phyloP scores from a whole-genome alignment of 805 yeast genomes.

The Wickerhamiella vanderwaltii region DNA sequence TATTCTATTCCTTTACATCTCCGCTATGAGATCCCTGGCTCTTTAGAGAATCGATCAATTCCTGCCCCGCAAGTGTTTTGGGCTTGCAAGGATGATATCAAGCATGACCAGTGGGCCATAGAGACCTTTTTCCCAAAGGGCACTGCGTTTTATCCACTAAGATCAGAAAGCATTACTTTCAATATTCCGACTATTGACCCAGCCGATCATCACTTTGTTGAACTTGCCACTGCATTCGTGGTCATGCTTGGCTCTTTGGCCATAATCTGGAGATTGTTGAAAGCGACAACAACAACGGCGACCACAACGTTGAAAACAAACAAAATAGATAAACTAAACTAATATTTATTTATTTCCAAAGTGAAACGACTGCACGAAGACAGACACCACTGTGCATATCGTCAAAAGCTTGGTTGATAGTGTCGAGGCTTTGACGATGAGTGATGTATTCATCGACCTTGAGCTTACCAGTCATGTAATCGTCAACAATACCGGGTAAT shows the following conservation, averaged over 20 bases:
- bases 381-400: constrained; percentile 92
- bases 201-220: constrained; percentile 18
- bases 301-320: not conserved
- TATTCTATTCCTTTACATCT: constrained; percentile 38
- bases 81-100: constrained; percentile 38
- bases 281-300: not conserved
- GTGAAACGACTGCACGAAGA: constrained; percentile 65
- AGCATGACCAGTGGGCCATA: constrained; percentile 34
- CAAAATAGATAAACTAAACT: too few relatives aligned
- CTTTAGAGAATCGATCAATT: constrained; percentile 20
- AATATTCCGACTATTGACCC: constrained; percentile 35
- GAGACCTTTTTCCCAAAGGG: constrained; percentile 37
- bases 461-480: constrained; percentile 65
- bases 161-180: constrained; percentile 22
- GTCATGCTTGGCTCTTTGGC: constrained; percentile 6
- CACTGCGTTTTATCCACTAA: constrained; percentile 33
- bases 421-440: constrained; percentile 64
- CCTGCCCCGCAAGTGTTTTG: constrained; percentile 37
- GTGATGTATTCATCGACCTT: constrained; percentile 94
- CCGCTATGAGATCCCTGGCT: constrained; percentile 37
- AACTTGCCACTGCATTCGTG: not conserved
- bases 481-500: constrained; percentile 80
- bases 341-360: too few relatives aligned
- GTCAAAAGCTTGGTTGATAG: constrained; percentile 81
- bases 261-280: constrained; percentile 1